Conservation (phyloP, 345 rosid species). For the Garcia nutans region DNA sequence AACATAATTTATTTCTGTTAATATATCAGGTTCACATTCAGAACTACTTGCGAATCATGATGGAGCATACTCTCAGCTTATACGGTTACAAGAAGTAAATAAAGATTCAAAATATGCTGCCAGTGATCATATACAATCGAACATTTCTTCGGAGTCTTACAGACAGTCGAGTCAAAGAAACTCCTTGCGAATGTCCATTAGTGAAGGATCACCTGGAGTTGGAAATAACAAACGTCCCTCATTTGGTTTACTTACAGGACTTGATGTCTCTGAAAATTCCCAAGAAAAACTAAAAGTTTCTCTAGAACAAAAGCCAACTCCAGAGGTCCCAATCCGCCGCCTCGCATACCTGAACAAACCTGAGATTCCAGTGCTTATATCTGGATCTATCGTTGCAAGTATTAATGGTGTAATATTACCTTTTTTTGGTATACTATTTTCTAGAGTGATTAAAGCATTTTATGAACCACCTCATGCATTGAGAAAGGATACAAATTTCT, state of each 20-base stretch:
- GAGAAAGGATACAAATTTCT: constrained; percentile 61
- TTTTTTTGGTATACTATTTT: constrained; percentile 50
- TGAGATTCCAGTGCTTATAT: constrained; percentile 60
- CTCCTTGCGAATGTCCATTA: constrained; percentile 43
- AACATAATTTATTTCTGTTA: neutral
- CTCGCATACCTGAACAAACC: constrained; percentile 77
- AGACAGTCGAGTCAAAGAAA: constrained; percentile 40
- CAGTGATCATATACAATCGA: constrained; percentile 30
- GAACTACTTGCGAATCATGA: constrained; percentile 65
- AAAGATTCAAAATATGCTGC: constrained; percentile 37
- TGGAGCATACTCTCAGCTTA: constrained; percentile 85
- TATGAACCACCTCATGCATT: constrained; percentile 56
- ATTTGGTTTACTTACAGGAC: constrained; percentile 53
- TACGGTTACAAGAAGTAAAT: constrained; percentile 65
- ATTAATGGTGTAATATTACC: constrained; percentile 62
- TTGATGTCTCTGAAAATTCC: constrained; percentile 29
- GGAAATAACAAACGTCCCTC: constrained; percentile 55
- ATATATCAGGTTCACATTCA: constrained; percentile 43
- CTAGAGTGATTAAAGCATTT: constrained; percentile 52
- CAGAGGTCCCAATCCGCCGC: constrained; percentile 51
- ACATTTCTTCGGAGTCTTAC: neutral
- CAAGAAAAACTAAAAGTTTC: constrained; percentile 29
- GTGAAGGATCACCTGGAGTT: constrained; percentile 53
- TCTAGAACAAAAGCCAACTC: constrained; percentile 27
- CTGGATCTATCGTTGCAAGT: constrained; percentile 56